These are phyloP conservation scores for Penstemon barbatus DNA, from an alignment of 257 asterid genomes.

Conservation along the genomic window DNA sequence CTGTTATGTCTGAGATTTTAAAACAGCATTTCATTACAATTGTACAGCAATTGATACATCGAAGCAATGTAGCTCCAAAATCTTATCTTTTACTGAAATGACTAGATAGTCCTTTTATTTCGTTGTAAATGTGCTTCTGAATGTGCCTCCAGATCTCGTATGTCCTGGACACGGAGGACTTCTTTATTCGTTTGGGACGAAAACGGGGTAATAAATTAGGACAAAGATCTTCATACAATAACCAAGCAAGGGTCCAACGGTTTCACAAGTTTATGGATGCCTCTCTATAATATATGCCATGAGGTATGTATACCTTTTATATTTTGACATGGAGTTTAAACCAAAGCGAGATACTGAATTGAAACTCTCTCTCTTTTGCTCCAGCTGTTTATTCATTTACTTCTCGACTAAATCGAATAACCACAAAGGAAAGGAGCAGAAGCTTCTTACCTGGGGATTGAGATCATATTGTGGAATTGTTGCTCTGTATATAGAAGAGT, in stretches of 20 bases:
- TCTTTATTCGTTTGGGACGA: slow-evolving; percentile 67
- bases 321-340: neutral
- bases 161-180: slow-evolving; percentile 93
- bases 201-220: slow-evolving; percentile 37
- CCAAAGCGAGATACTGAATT: neutral
- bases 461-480: slow-evolving; percentile 33
- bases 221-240: slow-evolving; percentile 31
- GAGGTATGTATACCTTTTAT: slow-evolving; percentile 26
- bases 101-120: neutral
- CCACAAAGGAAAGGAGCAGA: slow-evolving; percentile 29
- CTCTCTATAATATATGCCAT: slow-evolving; percentile 29
- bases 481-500: slow-evolving; percentile 55
- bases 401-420: slow-evolving; percentile 31
- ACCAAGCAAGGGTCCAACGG: slow-evolving; percentile 50
- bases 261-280: slow-evolving; percentile 55
- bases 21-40: neutral
- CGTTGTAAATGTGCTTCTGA: slow-evolving; percentile 10
- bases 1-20: neutral
- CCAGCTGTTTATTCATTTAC: slow-evolving; percentile 35
- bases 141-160: slow-evolving; percentile 68
- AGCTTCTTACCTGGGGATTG: slow-evolving; percentile 21
- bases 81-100: neutral
- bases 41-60: neutral
- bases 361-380: slow-evolving; percentile 16
- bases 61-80: slow-evolving; percentile 1